These are phyloP conservation scores for Acanthamoeba royreba DNA, from an alignment of 208 protist genomes.

Conservation along the genomic window DNA sequence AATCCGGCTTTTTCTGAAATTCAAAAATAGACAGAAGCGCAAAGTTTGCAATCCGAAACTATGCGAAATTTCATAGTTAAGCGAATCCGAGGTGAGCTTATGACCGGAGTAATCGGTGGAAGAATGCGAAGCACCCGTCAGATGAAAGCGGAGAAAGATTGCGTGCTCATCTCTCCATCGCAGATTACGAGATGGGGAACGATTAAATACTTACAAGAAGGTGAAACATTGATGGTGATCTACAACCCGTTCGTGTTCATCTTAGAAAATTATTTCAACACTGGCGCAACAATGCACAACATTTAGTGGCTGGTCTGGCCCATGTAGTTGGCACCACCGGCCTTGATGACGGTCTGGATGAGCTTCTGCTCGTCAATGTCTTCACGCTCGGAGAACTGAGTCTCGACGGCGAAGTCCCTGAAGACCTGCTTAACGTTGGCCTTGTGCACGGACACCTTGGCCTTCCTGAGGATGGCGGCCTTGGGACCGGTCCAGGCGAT, in stretches of 20 bases:
- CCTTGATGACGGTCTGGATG: constrained; percentile 58
- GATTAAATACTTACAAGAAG: background rate
- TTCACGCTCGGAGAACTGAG: background rate
- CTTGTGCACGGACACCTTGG: constrained; percentile 71
- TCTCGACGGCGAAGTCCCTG: constrained; percentile 57
- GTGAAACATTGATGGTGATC: background rate
- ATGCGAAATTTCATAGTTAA: too few species aligned
- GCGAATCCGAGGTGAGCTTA: too few species aligned
- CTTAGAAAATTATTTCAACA: too few species aligned
- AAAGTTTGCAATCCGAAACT: too few species aligned
- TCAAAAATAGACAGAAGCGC: too few species aligned
- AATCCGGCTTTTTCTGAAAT: too few species aligned
- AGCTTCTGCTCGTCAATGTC: constrained; percentile 65
- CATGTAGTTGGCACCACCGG: constrained; percentile 76
- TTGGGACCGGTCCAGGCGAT: constrained; percentile 69
- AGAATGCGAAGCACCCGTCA: too few species aligned
- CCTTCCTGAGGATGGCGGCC: constrained; percentile 62
- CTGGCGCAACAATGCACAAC: background rate
- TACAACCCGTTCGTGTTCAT: too few species aligned
- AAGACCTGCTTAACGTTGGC: constrained; percentile 59
- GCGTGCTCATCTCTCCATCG: too few species aligned
- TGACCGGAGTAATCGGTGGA: too few species aligned
- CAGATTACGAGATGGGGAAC: background rate
- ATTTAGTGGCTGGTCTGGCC: background rate
- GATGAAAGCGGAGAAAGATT: too few species aligned